Evolutionary conservation across 768 basidiomycete species (phyloP), one percentile per base, ranked within the genome.

Genomic region (Xerocomellus amylosporus): DNA sequence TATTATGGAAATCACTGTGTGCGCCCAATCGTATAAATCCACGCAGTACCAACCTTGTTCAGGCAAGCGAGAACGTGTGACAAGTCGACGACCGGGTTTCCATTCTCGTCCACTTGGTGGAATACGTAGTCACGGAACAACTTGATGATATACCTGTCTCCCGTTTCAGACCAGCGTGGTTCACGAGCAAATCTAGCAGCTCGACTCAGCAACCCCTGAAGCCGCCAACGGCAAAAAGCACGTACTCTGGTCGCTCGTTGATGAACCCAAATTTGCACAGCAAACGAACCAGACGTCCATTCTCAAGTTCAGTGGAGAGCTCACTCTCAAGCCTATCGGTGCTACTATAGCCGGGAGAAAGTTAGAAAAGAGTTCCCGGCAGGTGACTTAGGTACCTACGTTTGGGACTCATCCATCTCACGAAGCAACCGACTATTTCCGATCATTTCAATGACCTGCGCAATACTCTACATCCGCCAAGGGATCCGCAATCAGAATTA

Each of bases 121-220:
- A 99, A 99, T 24, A 99, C 94, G 63, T 90, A 95, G 71, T 99
- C 97, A 17, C 97, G 83, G 80, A 99, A 98, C 43, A 99, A 81
- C 77, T 97, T 98, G 77, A 99, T 82, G 67, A 98, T 93, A 69
- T 99, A 99, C 56, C 96, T 78, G 66, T 99, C 97, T 2, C 97
- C 97, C 0, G 97, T 98, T 67, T 99, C 97, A 13, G 95, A 94
- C 97, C 97, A 99, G 3, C 95, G 82, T 2, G 91, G 85, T 64
- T 98, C 96, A 39, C 89, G 87, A n/a, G 94, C 88, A 63, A 97
- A 97, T 63, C 93, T 95, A 20, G 41, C n/a, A n/a, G 3, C 33
- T 51, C 43, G n/a, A 7, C 5, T 63, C 28, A 58, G 47, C 34
- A 51, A 50, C 33, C 30, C 6, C 9, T 31, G 30, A 4, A 26